phyloP scores from a whole-genome alignment of 352 stramenopile species.

The Phytophthora pisi region DNA sequence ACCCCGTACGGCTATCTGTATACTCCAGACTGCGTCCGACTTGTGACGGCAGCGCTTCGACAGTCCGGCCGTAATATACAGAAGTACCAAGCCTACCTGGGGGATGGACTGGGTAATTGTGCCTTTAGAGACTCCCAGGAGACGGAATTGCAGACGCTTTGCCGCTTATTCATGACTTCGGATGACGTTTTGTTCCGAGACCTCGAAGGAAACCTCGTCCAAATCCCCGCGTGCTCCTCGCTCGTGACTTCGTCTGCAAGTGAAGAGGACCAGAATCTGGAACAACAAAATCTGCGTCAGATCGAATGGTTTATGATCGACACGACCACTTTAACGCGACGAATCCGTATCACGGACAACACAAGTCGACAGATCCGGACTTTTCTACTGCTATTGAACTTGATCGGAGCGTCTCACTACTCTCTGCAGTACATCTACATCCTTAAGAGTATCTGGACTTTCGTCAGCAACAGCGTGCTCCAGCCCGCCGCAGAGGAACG shows the following conservation, averaged over 20 bases:
- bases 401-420: slow-evolving; percentile 38
- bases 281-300: slow-evolving; percentile 36
- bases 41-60: slow-evolving; percentile 22
- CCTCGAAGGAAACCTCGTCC: slow-evolving; percentile 20
- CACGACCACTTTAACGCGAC: slow-evolving; percentile 19
- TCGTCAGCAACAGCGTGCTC: slow-evolving; percentile 31
- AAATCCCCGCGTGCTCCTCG: slow-evolving; percentile 27
- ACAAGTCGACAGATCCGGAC: slow-evolving; percentile 47
- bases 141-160: slow-evolving; percentile 44
- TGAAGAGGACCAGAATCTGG: slow-evolving; percentile 7
- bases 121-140: slow-evolving; percentile 47
- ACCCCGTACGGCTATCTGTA: slow-evolving; percentile 52
- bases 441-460: slow-evolving; percentile 32
- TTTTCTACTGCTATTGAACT: slow-evolving; percentile 39
- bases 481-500: slow-evolving; percentile 13
- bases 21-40: slow-evolving; percentile 41
- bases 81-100: slow-evolving; percentile 50
- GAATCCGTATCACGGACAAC: slow-evolving; percentile 47
- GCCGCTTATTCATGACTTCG: slow-evolving; percentile 36
- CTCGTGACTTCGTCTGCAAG: slow-evolving; percentile 11
- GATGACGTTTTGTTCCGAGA: slow-evolving; percentile 40
- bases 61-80: slow-evolving; percentile 49
- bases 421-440: slow-evolving; percentile 40
- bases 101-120: slow-evolving; percentile 45
- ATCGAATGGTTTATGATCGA: slow-evolving; percentile 43